A percentile compares a stretch with the other conserved stretches of the same genome.
These are phyloP conservation scores for Endoconidiophora laricicola DNA, from an alignment of 2,329 filamentous ascomycete species.

Conservation along the genomic window DNA sequence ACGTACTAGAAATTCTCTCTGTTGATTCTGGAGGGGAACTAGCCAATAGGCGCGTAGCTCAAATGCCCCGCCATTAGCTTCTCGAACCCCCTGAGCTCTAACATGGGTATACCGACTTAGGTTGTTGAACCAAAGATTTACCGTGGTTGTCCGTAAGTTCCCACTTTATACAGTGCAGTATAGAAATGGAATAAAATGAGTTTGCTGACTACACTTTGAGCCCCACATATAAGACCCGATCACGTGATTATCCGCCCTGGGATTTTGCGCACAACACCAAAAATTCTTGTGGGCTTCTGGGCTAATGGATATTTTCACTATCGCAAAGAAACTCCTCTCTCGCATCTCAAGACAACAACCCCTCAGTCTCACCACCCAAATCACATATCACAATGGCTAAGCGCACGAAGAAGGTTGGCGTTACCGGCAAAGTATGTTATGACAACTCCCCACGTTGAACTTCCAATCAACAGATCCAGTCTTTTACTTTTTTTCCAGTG, in stretches of 20 bases:
- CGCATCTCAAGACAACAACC: slow-evolving; percentile 15
- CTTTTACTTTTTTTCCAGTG: background rate
- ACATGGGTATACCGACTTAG: background rate
- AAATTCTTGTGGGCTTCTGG: slow-evolving; percentile 12
- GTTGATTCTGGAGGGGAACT: slow-evolving; percentile 11
- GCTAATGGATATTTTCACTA: slow-evolving; percentile 12
- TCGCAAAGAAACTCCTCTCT: slow-evolving; percentile 9
- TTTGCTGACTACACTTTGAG: slow-evolving; percentile 3
- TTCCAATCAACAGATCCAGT: slow-evolving; percentile 1
- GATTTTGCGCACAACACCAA: slow-evolving; percentile 12
- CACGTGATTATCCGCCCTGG: slow-evolving; percentile 11
- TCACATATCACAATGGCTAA: slow-evolving; percentile 62
- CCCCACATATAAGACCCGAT: slow-evolving; percentile 9
- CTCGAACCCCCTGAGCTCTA: slow-evolving; percentile 8
- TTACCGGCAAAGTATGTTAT: slow-evolving; percentile 46
- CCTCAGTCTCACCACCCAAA: slow-evolving; percentile 17
- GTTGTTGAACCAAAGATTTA: slow-evolving; percentile 3
- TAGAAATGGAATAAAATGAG: background rate
- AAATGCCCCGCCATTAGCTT: slow-evolving; percentile 12
- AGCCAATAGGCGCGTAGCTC: slow-evolving; percentile 12
- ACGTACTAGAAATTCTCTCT: slow-evolving; percentile 9
- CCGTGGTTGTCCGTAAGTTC: background rate
- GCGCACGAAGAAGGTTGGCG: slow-evolving; percentile 94
- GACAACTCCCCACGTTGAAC: background rate
- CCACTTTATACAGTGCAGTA: background rate